Base-by-base conservation (phyloP, 768 basidiomycete genomes). In the Asterophora parasitica region DNA sequence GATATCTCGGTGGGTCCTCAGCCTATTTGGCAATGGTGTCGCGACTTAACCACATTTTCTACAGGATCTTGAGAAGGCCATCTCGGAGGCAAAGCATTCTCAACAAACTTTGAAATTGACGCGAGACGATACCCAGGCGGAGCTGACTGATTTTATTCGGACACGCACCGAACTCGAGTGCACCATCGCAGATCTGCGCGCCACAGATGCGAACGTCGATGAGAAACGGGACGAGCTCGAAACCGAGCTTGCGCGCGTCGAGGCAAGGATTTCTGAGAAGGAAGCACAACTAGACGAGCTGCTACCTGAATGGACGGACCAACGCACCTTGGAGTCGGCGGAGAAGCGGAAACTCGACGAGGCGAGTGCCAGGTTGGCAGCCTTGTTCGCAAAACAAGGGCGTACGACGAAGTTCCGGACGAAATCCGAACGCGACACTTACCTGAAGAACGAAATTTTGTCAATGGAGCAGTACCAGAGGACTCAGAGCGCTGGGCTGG, bases 301-400 rank as follows among this genome's bases (percentile, higher is more conserved):
- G 9, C 53, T 79, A 9, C 90, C 93, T 0, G 74, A 79, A 35
- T 93, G 87, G 81, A 82, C 82, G 59, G 69, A 71, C 13, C 73
- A 78, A 15, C 74, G 81, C 32, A 65, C 61, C 1, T 67, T 60
- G 36, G 83, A 78, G 65, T 66, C 61, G 38, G 60, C 74, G 37
- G 81, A 85, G 68, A 78, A 79, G 59, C 76, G 79, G 40, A 77
- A 72, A 20, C 73, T 96, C 54, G 92, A 94, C 51, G 81, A 84
- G 33, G 82, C 83, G 0, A 81, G 78, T 42, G 83, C 88, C 1
- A 77, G 74, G 38, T 68, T 97, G 3, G 74, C 78, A 0, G 79
- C 86, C 0, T 72, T 99, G 1, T 92, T 86, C 60, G 84, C 88
- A 2, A 98, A 98, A 61, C 92, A 92, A 62, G 93, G 93, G 2